Conservation (phyloP, 2,329 filamentous ascomycete species). For the Trichoderma pleuroti region DNA sequence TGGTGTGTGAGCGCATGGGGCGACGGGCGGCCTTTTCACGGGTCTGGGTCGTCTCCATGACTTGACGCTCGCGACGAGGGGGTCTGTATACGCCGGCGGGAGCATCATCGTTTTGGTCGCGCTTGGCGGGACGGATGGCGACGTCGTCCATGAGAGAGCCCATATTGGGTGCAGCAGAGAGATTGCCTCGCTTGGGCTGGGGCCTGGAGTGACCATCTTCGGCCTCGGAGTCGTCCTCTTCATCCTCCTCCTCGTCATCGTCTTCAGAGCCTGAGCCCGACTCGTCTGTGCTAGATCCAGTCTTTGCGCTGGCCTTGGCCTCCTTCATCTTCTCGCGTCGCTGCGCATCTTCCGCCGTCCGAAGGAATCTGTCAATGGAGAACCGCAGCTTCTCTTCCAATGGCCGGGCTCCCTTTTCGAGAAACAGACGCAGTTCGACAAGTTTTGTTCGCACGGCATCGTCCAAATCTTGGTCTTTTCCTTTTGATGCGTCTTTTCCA, state of each 20-base stretch:
- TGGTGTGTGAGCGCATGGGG: slow-evolving; percentile 71
- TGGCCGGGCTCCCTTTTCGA: slow-evolving; percentile 88
- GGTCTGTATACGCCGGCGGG: slow-evolving; percentile 78
- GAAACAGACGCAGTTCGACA: slow-evolving; percentile 84
- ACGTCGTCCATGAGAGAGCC: slow-evolving; percentile 34
- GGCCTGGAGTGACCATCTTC: slow-evolving; percentile 18
- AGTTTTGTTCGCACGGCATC: slow-evolving; percentile 74
- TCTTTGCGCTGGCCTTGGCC: slow-evolving; percentile 28
- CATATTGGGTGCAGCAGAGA: slow-evolving; percentile 34
- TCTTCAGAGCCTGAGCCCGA: slow-evolving; percentile 31
- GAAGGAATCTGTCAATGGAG: slow-evolving; percentile 91
- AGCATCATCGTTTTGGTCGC: slow-evolving; percentile 29
- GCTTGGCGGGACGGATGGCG: slow-evolving; percentile 27
- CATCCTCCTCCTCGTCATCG: slow-evolving; percentile 39
- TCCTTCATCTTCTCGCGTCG: slow-evolving; percentile 39
- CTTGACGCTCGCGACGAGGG: slow-evolving; percentile 79
- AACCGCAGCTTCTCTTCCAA: slow-evolving; percentile 89
- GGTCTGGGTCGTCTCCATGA: slow-evolving; percentile 70
- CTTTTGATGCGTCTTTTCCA: slow-evolving; percentile 26
- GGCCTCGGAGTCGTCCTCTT: slow-evolving; percentile 35
- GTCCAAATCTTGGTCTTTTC: slow-evolving; percentile 49
- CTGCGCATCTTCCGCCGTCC: slow-evolving; percentile 74
- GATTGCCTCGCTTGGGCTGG: slow-evolving; percentile 26
- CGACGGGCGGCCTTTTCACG: slow-evolving; percentile 57
- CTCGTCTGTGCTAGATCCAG: slow-evolving; percentile 21